These are phyloP conservation scores for Hypoxylon crocopeplum DNA, from an alignment of 495 filamentous ascomycete genomes.

Conservation along the genomic window DNA sequence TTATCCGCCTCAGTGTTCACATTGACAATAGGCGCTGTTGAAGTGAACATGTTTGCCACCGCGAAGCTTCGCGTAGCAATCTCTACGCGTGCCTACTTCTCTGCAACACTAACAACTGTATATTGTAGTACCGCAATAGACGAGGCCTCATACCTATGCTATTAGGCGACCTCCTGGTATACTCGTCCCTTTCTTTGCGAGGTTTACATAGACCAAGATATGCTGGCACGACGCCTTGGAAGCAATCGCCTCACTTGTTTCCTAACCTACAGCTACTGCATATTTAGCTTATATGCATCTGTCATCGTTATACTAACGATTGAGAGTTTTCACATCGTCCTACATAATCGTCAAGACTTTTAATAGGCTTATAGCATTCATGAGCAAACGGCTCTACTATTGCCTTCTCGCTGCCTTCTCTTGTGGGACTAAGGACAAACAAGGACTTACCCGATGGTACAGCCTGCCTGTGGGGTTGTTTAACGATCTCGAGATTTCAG, in stretches of 20 bases:
- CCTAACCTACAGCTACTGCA: slow-evolving; percentile 3
- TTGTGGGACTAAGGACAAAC: slow-evolving; percentile 19
- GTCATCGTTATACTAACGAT: slow-evolving; percentile 20
- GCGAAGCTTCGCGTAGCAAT: slow-evolving; percentile 33
- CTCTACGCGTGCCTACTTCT: slow-evolving; percentile 35
- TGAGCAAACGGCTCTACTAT: slow-evolving; percentile 24
- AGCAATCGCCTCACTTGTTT: neutral
- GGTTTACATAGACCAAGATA: neutral
- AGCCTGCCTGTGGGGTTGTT: neutral
- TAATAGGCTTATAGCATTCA: slow-evolving; percentile 29
- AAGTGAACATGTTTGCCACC: slow-evolving; percentile 40
- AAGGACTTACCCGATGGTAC: slow-evolving; percentile 26
- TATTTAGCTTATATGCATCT: neutral
- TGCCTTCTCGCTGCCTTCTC: slow-evolving; percentile 9
- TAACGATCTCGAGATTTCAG: slow-evolving; percentile 25
- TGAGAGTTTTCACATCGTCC: slow-evolving; percentile 19
- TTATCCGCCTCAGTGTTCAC: slow-evolving; percentile 28
- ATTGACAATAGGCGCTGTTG: slow-evolving; percentile 31
- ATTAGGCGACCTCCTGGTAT: slow-evolving; percentile 2
- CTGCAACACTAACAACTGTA: slow-evolving; percentile 27
- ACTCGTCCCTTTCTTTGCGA: slow-evolving; percentile 12
- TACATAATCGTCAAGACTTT: slow-evolving; percentile 24
- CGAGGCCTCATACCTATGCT: slow-evolving; percentile 24
- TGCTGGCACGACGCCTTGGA: neutral
- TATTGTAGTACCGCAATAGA: slow-evolving; percentile 30